Evolutionary conservation across 345 rosid genomes (phyloP), one percentile per base, ranked within the genome.

Genomic region (Draba incana): DNA sequence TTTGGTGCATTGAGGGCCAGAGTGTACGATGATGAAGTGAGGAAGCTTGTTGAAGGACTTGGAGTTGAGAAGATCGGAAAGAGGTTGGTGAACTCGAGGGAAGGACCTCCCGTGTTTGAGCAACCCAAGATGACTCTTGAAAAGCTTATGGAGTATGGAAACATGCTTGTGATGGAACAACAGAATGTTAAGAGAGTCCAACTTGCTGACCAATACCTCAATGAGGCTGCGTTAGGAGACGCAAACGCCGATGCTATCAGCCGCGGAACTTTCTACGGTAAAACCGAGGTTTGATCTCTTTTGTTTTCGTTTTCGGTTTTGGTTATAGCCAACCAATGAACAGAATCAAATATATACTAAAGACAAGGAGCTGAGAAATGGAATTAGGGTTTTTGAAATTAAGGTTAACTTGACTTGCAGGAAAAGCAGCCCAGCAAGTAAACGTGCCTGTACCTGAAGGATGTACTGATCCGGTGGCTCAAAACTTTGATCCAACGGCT

Each of bases 141-240:
- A 44, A 93, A 93, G 88, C 87, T 93, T 15, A 41, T 93, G 28
- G 87, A 84, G 64, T 93, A 93, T 4, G 97, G 97, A 43, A 75
- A 77, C 81, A 86, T 93, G 98, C 87, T 88, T 68, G 98, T 90
- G 16, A 75, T 75, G 51, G 98, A 93, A 61, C 97, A 93, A 75
- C 95, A 93, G 63, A 93, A 93, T 16, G 96, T 93, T 61, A 93
- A 93, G 90, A 86, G 98, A 75, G 97, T 90, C 63, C 97, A 93
- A 64, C 81, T 93, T 78, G 97, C 98, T 10, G 97, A 90, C 74
- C 86, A 82, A 64, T 93, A 93, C 81, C 8, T 90, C 78, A 83
- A 59, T 15, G 82, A 93, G 57, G 97, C 99, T 44, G 95, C 99
- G 2, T 96, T 94, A 30, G 97, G 99, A 27, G 88, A 86, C 0